Evolutionary conservation across 2,329 filamentous ascomycete genomes (phyloP).

Genomic region (Aspergillus tamarii): DNA sequence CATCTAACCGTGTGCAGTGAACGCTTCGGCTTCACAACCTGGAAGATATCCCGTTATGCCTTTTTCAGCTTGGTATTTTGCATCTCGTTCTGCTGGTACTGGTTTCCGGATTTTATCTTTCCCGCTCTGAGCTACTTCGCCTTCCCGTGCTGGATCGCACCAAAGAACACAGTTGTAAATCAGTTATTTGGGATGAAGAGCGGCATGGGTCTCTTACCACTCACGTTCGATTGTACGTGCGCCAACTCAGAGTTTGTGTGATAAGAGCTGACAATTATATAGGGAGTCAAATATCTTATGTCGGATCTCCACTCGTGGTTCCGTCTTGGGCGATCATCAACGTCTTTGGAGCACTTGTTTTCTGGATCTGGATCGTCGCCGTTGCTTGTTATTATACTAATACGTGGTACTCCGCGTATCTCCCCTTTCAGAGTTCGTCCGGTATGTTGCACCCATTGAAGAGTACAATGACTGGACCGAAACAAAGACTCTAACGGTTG

Average conservation of each 20-base stretch:
- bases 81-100: constrained; percentile 32
- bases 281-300: constrained; percentile 33
- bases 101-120: constrained; percentile 35
- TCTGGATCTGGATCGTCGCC: constrained; percentile 63
- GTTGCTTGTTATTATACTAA: constrained; percentile 66
- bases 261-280: constrained; percentile 28
- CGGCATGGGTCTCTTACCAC: constrained; percentile 34
- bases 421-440: constrained; percentile 56
- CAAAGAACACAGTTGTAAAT: constrained; percentile 30
- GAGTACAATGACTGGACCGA: not conserved
- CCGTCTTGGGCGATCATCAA: constrained; percentile 73
- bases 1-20: not conserved
- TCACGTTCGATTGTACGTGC: constrained; percentile 48
- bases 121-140: constrained; percentile 34
- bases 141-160: constrained; percentile 35
- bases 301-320: constrained; percentile 59
- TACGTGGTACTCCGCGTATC: constrained; percentile 64
- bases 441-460: constrained; percentile 15
- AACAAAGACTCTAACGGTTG: not conserved
- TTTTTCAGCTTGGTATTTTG: constrained; percentile 27
- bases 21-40: constrained; percentile 40
- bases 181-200: constrained; percentile 33
- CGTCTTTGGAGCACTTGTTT: constrained; percentile 65
- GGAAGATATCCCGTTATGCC: constrained; percentile 38
- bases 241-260: constrained; percentile 55